These are phyloP conservation scores for Syncephalastrum monosporum DNA, from an alignment of 371 early-diverging fungal genomes.

Conservation along the genomic window DNA sequence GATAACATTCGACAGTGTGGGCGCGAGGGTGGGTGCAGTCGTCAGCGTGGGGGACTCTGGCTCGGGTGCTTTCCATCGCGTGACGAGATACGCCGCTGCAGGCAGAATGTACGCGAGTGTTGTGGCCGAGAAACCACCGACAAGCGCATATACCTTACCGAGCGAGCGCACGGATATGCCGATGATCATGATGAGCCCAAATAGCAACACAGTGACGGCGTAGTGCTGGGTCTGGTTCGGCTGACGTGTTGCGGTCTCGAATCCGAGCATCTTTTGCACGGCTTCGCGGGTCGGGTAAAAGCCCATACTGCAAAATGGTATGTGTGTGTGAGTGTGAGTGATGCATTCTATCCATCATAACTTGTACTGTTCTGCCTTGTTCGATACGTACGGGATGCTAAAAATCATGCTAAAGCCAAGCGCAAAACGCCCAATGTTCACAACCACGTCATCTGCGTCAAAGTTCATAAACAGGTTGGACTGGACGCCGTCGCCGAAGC, in stretches of 20 bases:
- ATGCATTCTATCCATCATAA: background rate
- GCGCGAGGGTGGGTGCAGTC: slow-evolving; percentile 8
- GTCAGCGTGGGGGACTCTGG: slow-evolving; percentile 13
- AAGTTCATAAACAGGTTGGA: slow-evolving; percentile 60
- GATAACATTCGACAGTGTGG: background rate
- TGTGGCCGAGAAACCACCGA: slow-evolving; percentile 49
- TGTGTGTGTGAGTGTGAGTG: background rate
- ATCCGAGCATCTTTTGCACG: slow-evolving; percentile 40
- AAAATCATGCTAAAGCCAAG: slow-evolving; percentile 55
- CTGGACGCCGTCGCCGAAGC: slow-evolving; percentile 53
- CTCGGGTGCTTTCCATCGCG: slow-evolving; percentile 12
- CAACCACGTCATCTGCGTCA: slow-evolving; percentile 44
- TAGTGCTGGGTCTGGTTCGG: slow-evolving; percentile 38
- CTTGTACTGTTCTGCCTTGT: background rate
- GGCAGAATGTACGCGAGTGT: slow-evolving; percentile 49
- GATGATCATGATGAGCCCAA: slow-evolving; percentile 25
- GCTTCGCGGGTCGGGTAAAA: slow-evolving; percentile 49
- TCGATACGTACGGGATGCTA: slow-evolving; percentile 43
- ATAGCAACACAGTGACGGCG: slow-evolving; percentile 33
- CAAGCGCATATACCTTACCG: slow-evolving; percentile 42
- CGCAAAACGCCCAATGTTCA: slow-evolving; percentile 52
- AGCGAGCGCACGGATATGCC: slow-evolving; percentile 36
- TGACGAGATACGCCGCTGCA: slow-evolving; percentile 31
- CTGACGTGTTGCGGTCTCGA: slow-evolving; percentile 26
- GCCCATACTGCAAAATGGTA: slow-evolving; percentile 19